Conservation (phyloP, 495 filamentous ascomycete species). For the Penicillium subrubescens region DNA sequence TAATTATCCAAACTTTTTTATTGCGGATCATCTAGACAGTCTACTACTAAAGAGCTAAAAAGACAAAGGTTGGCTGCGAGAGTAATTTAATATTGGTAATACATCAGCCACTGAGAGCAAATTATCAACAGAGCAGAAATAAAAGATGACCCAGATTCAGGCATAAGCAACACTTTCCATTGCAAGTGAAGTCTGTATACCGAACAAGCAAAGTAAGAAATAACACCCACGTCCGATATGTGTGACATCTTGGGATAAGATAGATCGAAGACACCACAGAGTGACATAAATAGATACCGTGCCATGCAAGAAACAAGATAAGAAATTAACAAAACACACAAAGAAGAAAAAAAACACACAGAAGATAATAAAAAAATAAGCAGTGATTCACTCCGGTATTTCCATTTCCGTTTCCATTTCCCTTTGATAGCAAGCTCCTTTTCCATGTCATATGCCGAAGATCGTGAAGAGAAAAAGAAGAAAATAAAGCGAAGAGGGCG, state of each 20-base stretch:
- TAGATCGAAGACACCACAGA: conserved; percentile 19
- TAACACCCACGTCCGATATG: conserved; percentile 25
- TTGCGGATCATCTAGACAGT: not conserved
- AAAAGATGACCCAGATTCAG: not conserved
- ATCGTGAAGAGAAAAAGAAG: conserved; percentile 19
- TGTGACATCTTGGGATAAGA: conserved; percentile 22
- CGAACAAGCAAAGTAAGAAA: conserved; percentile 27
- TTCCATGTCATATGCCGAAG: conserved; percentile 31
- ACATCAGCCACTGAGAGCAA: conserved; percentile 29
- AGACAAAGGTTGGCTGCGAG: not conserved
- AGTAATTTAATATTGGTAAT: conserved; percentile 17
- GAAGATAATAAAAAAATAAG: not conserved
- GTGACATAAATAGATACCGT: conserved; percentile 24
- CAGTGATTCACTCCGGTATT: conserved; percentile 24
- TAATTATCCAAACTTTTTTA: not conserved
- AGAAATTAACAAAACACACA: not conserved
- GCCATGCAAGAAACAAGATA: conserved; percentile 22
- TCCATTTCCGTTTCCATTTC: conserved; percentile 20
- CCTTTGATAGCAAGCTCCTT: conserved; percentile 8
- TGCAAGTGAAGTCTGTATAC: conserved; percentile 32
- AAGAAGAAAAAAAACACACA: not conserved
- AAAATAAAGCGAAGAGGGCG: not conserved
- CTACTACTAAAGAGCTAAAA: not conserved
- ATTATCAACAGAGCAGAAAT: conserved; percentile 16
- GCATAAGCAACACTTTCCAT: conserved; percentile 30